phyloP scores from a whole-genome alignment of 495 filamentous ascomycete genomes.

The Aspergillus leporis region DNA sequence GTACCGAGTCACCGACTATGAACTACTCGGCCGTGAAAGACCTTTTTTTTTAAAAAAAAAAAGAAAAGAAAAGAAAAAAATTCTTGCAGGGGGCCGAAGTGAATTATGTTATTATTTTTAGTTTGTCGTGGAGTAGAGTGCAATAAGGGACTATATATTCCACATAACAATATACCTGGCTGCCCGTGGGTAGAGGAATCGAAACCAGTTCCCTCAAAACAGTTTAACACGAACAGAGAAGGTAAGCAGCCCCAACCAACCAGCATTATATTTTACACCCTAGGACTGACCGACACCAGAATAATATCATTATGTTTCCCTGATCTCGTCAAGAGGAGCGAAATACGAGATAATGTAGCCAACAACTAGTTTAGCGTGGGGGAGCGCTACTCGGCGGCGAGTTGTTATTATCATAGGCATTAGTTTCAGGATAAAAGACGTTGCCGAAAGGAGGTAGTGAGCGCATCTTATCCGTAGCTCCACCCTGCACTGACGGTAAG shows the following conservation, averaged over 20 bases:
- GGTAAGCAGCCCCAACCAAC: not conserved
- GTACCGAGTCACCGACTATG: too few species aligned
- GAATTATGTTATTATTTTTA: too few species aligned
- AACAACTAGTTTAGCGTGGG: not conserved
- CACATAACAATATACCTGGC: too few species aligned
- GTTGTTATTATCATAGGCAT: slow-evolving; percentile 11
- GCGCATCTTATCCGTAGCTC: slow-evolving; percentile 16
- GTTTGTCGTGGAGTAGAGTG: too few species aligned
- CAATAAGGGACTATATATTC: too few species aligned
- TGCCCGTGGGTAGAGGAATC: too few species aligned
- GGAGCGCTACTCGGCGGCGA: not conserved
- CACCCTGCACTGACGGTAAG: slow-evolving; percentile 15
- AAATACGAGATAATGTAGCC: not conserved
- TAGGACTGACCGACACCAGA: not conserved
- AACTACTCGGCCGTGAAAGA: too few species aligned
- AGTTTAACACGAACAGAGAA: not conserved
- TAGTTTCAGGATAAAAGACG: slow-evolving; percentile 13
- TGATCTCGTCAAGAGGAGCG: not conserved
- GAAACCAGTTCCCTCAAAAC: too few species aligned
- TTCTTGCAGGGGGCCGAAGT: too few species aligned
- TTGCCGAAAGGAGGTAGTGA: slow-evolving; percentile 18
- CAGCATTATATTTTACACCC: not conserved
- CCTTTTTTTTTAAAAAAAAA: too few species aligned
- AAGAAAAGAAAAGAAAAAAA: too few species aligned
- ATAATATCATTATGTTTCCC: not conserved